A percentile compares a stretch with the other conserved stretches of the same genome.
Evolutionary conservation across 2,329 filamentous ascomycete genomes (phyloP).

Genomic region (Hawksworthiomyces lignivorus): DNA sequence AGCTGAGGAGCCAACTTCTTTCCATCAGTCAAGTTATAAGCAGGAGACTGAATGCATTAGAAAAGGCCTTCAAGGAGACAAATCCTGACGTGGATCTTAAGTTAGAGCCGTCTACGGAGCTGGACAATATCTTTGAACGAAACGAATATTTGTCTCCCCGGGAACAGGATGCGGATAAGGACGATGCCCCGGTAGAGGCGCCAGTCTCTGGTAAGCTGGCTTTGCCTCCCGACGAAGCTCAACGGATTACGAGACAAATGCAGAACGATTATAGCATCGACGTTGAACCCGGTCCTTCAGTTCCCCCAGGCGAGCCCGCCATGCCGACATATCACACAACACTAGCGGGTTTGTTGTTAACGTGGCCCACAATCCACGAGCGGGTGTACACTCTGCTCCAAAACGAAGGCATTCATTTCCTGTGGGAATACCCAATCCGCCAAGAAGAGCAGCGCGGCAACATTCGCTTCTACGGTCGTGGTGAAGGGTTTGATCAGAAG

Average conservation of each 20-base stretch:
- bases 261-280: slow-evolving; percentile 43
- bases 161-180: slow-evolving; percentile 12
- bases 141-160: no score
- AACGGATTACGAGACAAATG: slow-evolving; percentile 25
- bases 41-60: no score
- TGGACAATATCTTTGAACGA: no score
- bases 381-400: slow-evolving; percentile 49
- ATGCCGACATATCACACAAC: slow-evolving; percentile 85
- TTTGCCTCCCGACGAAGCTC: slow-evolving; percentile 22
- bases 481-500: slow-evolving; percentile 61
- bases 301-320: slow-evolving; percentile 53
- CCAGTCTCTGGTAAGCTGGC: no score
- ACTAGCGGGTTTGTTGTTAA: slow-evolving; percentile 72
- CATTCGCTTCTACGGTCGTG: slow-evolving; percentile 68
- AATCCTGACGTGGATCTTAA: no score
- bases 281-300: slow-evolving; percentile 38
- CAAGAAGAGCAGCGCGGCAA: slow-evolving; percentile 67
- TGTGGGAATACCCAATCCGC: slow-evolving; percentile 67
- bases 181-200: slow-evolving; percentile 17
- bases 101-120: no score
- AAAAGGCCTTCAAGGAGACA: no score
- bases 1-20: no score
- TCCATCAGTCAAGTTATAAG: no score
- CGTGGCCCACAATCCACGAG: slow-evolving; percentile 60
- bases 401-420: slow-evolving; percentile 42